Percentiles rank a stretch among this genome's conserved stretches.
These are phyloP conservation scores for Uncinocarpus reesii DNA, from an alignment of 2,329 filamentous ascomycete species.

Conservation along the genomic window DNA sequence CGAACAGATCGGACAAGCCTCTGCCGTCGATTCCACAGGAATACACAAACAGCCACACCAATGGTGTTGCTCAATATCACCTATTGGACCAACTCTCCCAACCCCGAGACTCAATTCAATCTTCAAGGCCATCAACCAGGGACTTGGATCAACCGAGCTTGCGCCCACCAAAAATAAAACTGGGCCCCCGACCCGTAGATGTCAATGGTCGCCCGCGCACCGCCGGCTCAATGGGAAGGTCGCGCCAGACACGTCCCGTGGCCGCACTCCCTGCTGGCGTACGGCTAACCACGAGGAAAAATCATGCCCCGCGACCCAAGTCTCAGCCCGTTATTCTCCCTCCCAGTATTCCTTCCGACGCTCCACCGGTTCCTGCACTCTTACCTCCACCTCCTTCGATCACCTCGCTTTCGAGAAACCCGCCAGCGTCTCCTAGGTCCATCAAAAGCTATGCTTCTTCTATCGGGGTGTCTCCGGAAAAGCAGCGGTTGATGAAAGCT, in stretches of 20 bases:
- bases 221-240: conserved; percentile 39
- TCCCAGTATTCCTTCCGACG: conserved; percentile 22
- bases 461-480: conserved; percentile 70
- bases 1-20: conserved; percentile 11
- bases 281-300: conserved; percentile 49
- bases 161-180: conserved; percentile 60
- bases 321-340: conserved; percentile 34
- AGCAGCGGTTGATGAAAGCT: conserved; percentile 85
- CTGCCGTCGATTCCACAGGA: conserved; percentile 14
- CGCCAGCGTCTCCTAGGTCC: conserved; percentile 28
- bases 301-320: conserved; percentile 40
- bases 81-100: conserved; percentile 31
- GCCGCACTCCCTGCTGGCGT: conserved; percentile 73
- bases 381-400: conserved; percentile 30
- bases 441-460: conserved; percentile 37
- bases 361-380: conserved; percentile 32
- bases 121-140: conserved; percentile 35
- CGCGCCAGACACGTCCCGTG: conserved; percentile 54
- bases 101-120: conserved; percentile 33
- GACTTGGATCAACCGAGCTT: conserved; percentile 36
- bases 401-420: conserved; percentile 24
- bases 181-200: conserved; percentile 65
- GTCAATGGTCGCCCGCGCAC: conserved; percentile 53
- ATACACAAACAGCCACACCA: conserved; percentile 19
- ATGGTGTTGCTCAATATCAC: conserved; percentile 20